A percentile compares a stretch with the other conserved stretches of the same genome.
Conservation (phyloP, 257 asterid species). For the Salvia splendens region DNA sequence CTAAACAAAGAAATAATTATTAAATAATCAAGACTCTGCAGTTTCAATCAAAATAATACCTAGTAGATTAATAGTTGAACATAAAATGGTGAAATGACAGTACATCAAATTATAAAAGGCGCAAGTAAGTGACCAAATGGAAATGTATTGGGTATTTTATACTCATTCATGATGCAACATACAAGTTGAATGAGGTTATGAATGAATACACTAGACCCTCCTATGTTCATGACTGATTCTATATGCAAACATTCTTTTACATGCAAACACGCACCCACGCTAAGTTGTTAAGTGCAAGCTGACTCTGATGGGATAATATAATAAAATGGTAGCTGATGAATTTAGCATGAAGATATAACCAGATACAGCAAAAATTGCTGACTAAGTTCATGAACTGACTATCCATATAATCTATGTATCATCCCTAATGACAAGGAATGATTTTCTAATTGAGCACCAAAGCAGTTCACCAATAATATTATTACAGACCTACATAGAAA, state of each 20-base stretch:
- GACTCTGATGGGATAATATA: neutral
- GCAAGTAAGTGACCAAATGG: slow-evolving; percentile 10
- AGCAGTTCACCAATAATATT: too few relatives aligned
- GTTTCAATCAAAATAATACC: slow-evolving; percentile 11
- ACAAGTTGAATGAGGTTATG: neutral
- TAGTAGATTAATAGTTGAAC: neutral
- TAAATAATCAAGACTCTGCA: slow-evolving; percentile 19
- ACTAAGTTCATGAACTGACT: too few relatives aligned
- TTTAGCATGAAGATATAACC: neutral
- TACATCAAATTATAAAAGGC: slow-evolving; percentile 11
- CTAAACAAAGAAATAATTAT: slow-evolving; percentile 42
- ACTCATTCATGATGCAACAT: neutral
- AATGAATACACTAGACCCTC: slow-evolving; percentile 1
- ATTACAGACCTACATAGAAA: too few relatives aligned
- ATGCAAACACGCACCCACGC: neutral
- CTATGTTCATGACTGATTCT: neutral
- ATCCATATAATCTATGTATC: too few relatives aligned
- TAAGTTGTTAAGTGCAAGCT: neutral
- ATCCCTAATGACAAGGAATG: too few relatives aligned
- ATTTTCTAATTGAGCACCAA: too few relatives aligned
- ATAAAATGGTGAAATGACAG: slow-evolving; percentile 7
- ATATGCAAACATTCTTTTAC: too few relatives aligned
- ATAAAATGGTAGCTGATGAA: too few relatives aligned
- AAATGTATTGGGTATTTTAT: neutral
- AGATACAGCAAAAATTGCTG: neutral